Evolutionary conservation across 441 rosid genomes (phyloP).

Genomic region (Erodium chrysanthum): DNA sequence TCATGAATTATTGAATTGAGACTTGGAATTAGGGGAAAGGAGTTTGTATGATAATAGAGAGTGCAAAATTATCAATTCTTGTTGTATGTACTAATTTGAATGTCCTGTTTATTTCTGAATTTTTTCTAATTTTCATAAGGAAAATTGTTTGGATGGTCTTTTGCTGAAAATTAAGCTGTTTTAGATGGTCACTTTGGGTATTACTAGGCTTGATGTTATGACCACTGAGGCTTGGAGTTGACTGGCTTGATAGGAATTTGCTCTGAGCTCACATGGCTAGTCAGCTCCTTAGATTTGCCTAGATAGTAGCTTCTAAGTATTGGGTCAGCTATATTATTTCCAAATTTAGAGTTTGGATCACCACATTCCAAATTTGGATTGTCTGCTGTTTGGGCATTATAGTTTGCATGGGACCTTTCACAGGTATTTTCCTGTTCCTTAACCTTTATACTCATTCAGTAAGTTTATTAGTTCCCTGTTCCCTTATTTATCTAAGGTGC

Average conservation of each 20-base stretch:
- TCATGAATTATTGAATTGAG: no score
- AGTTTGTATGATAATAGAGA: background rate
- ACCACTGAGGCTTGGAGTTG: conserved; percentile 6
- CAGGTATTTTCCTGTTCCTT: background rate
- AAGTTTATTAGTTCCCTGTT: background rate
- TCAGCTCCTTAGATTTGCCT: background rate
- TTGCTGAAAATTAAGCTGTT: background rate
- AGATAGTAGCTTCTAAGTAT: background rate
- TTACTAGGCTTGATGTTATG: background rate
- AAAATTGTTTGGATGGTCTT: background rate
- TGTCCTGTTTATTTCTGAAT: background rate
- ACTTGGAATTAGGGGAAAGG: background rate
- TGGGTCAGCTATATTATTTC: background rate
- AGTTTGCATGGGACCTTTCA: background rate
- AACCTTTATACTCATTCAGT: background rate
- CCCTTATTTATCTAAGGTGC: no score
- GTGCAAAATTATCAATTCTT: no score
- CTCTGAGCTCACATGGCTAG: background rate
- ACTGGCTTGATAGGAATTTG: no score
- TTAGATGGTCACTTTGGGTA: background rate
- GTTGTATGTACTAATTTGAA: background rate
- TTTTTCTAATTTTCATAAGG: background rate
- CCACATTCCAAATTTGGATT: background rate
- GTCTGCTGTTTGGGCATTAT: background rate
- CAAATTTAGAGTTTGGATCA: background rate